A percentile compares a stretch with the other conserved stretches of the same genome.
Evolutionary conservation across 1,284 basidiomycete genomes (phyloP).

Genomic region (Leccinum griseonigrum): DNA sequence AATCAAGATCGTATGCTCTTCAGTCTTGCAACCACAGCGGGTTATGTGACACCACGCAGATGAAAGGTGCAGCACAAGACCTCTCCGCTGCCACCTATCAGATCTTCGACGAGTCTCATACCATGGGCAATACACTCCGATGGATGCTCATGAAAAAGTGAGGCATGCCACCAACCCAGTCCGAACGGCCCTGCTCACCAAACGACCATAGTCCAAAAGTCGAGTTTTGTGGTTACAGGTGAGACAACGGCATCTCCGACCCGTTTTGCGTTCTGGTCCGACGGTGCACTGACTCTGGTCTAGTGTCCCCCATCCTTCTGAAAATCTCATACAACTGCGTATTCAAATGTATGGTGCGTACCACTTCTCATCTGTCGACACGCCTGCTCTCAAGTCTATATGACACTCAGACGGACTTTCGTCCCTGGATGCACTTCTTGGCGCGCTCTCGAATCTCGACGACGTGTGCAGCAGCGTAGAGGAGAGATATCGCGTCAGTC

Average conservation of each 20-base stretch:
- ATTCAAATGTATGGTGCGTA: constrained; percentile 97
- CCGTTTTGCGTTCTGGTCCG: not conserved
- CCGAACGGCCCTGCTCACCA: not conserved
- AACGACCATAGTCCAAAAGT: constrained; percentile 78
- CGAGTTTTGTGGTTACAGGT: constrained; percentile 98
- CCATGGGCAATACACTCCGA: constrained; percentile 89
- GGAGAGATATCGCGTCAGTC: constrained; percentile 58
- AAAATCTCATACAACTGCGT: constrained; percentile 92
- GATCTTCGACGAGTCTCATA: constrained; percentile 93
- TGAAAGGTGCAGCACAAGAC: constrained; percentile 78
- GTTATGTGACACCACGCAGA: constrained; percentile 36
- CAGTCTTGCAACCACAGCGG: constrained; percentile 1
- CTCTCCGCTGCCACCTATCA: constrained; percentile 91
- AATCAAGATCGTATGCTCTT: constrained; percentile 50
- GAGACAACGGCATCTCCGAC: constrained; percentile 22
- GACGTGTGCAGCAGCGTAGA: constrained; percentile 69
- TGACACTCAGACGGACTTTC: constrained; percentile 44
- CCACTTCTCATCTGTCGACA: not conserved
- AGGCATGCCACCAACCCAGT: constrained; percentile 27
- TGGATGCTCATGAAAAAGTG: constrained; percentile 99
- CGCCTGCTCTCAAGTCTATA: not conserved
- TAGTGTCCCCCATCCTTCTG: constrained; percentile 93
- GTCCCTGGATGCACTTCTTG: constrained; percentile 73
- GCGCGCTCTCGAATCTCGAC: constrained; percentile 75
- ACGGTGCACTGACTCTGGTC: constrained; percentile 1